These are phyloP conservation scores for Talaromyces adpressus DNA, from an alignment of 495 filamentous ascomycete species.

Conservation along the genomic window DNA sequence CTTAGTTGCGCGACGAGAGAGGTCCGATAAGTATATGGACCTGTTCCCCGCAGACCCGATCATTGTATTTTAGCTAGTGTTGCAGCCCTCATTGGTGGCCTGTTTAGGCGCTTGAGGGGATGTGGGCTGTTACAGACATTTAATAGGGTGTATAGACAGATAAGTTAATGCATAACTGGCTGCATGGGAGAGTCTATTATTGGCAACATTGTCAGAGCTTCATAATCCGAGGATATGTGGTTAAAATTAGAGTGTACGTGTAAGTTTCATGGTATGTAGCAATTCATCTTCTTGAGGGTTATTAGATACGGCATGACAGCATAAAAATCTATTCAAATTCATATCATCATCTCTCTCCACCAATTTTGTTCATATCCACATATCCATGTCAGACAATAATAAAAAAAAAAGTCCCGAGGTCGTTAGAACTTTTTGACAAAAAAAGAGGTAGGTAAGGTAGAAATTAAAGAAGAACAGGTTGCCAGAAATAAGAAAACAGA, in stretches of 20 bases:
- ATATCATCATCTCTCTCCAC: constrained; percentile 3
- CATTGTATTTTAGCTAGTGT: background rate
- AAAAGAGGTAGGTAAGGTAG: background rate
- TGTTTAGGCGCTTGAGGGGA: background rate
- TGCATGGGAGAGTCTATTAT: background rate
- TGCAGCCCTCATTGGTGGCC: background rate
- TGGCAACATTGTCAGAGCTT: background rate
- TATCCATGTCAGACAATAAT: background rate
- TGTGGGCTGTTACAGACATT: background rate
- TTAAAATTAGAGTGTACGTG: background rate
- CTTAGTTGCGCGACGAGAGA: background rate
- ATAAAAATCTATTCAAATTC: constrained; percentile 6
- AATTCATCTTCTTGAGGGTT: background rate
- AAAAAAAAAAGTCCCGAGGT: background rate
- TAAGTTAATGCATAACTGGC: background rate
- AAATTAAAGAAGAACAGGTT: background rate
- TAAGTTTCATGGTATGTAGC: background rate
- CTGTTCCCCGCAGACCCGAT: background rate
- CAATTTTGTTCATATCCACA: constrained; percentile 7
- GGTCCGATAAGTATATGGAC: background rate
- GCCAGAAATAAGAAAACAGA: background rate
- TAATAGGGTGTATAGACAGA: background rate
- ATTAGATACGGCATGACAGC: constrained; percentile 1
- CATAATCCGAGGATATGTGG: background rate
- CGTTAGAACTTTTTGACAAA: background rate